Evolutionary conservation across 192 early-diverging fungal genomes (phyloP), one percentile per base, ranked within the genome.

Genomic region (Umbelopsis sp.): DNA sequence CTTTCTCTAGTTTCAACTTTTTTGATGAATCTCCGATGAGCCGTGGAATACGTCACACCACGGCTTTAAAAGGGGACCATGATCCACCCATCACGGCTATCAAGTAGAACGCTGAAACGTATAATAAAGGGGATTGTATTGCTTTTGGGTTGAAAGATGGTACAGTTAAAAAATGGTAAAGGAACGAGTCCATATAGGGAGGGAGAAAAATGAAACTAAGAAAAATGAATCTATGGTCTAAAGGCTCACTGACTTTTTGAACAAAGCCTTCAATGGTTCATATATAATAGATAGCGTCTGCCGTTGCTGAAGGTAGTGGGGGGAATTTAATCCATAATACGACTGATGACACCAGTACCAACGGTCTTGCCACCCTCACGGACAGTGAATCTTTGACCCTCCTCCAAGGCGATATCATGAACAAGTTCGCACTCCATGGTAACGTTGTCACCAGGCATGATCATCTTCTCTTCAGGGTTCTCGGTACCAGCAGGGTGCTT

Each of bases 351-450:
- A 83, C 92, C 96, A 21, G 96, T 98, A 67, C 97, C 97, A 61
- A 99, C 95, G 16, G 97, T 99, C 77, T 91, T 94, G 25, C 95
- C 94, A 76, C 97, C 97, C 81, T 99, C 96, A 74, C 96, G 93
- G 58, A 99, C 90, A 64, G 97, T 98, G 86, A 98, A 99, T 73
- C 96, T 90, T 84, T 95, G 87, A 66, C 95, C 95, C 77, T 92
- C 91, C 76, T 99, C 95, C 74, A 98, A 82, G 61, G 97, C 93
- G 68, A 98, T 88, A 37, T 91, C 86, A 67, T 88, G 75, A 27
- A 87, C 77, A 70, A 96, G 86, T 83, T 97, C 94, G 80, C 95
- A 89, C 75, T 88, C 67, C 88, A 99, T 88, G 68, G 90, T 89
- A 41, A 97, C 87, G 77, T 99, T 98, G 75, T 98, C 96, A 27